Evolutionary conservation across 2,329 filamentous ascomycete genomes (phyloP), one percentile per base, ranked within the genome.

Genomic region (Ophiostoma himal-ulmi): DNA sequence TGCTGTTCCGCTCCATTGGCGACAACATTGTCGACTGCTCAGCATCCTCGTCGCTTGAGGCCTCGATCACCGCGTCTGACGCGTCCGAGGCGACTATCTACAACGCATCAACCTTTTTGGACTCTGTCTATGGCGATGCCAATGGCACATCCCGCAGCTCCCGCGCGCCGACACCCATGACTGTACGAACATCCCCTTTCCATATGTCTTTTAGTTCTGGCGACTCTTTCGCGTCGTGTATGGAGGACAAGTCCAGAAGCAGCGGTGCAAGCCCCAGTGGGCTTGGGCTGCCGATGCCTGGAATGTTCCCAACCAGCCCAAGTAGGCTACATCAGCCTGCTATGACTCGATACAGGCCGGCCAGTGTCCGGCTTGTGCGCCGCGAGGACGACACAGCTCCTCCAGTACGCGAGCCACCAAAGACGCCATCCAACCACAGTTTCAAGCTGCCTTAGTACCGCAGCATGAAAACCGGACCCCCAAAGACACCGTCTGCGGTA

Each of bases 1-100:
- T 96, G 57, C 85, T 98, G 68, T 99, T 96, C 81, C 89, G 90
- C 73, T 94, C 91, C 64, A 88, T 97, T 68, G 88, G 88, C 71
- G 82, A 86, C 22, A 91, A 89, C 71, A 87, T 96, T 70, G 87
- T 91, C 74, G 88, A 91, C 68, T 81, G 84, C 34, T 81, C 81
- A 34, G 81, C 83, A 3, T 85, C 86, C 17, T 84, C 88, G 1
- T 81, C 86, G 1, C 84, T 91, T 5, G 88, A 95, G 74, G 85
- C 90, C 0, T 94, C 93, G 1, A 83, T 97, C 14, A 87, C 88
- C 69, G 85, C 88, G 2, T 89, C 91, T 54, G 94, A 98, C 78
- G 82, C 88, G 0, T 94, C 93, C 1, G 94, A 98, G 78, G 91
- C 92, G 6, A 86, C 89, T 70, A 83, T 98, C 54, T 88, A 89